Percentiles rank a stretch among this genome's conserved stretches.
Evolutionary conservation across 2,329 filamentous ascomycete species (phyloP).

Genomic region (Neocucurbitaria cava): DNA sequence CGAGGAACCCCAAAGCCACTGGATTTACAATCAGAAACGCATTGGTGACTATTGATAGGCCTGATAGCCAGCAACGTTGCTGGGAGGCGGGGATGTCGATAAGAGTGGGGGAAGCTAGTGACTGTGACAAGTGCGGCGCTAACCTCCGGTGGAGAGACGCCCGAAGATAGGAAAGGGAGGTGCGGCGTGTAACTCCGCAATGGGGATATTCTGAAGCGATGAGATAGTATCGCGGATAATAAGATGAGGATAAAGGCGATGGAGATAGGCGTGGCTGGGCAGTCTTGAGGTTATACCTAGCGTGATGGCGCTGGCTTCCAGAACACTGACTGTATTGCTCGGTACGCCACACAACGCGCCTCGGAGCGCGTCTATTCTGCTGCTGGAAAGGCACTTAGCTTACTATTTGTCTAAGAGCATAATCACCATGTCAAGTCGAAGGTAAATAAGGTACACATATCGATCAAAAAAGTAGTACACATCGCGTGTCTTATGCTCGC

Average conservation of each 20-base stretch:
- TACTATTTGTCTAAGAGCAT: too few relatives aligned
- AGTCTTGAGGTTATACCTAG: too few relatives aligned
- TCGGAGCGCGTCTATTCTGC: too few relatives aligned
- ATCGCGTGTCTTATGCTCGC: neutral
- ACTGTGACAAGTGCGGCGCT: neutral
- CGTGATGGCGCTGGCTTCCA: too few relatives aligned
- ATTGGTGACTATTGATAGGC: neutral
- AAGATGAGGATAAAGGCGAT: neutral
- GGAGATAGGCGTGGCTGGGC: neutral
- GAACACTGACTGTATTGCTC: too few relatives aligned
- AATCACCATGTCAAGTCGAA: too few relatives aligned
- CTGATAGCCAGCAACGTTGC: neutral
- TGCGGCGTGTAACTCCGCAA: neutral
- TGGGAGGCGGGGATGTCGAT: neutral
- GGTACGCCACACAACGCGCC: too few relatives aligned
- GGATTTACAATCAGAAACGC: neutral
- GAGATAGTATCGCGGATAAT: neutral
- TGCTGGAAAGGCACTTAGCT: neutral
- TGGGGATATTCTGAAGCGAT: neutral
- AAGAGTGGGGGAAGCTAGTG: slow-evolving; percentile 10
- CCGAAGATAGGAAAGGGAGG: neutral
- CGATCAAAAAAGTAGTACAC: neutral
- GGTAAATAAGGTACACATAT: too few relatives aligned
- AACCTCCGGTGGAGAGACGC: neutral
- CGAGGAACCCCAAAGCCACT: neutral